Base-by-base conservation (phyloP, 2,329 filamentous ascomycete genomes). In the Trichoderma lentiforme region DNA sequence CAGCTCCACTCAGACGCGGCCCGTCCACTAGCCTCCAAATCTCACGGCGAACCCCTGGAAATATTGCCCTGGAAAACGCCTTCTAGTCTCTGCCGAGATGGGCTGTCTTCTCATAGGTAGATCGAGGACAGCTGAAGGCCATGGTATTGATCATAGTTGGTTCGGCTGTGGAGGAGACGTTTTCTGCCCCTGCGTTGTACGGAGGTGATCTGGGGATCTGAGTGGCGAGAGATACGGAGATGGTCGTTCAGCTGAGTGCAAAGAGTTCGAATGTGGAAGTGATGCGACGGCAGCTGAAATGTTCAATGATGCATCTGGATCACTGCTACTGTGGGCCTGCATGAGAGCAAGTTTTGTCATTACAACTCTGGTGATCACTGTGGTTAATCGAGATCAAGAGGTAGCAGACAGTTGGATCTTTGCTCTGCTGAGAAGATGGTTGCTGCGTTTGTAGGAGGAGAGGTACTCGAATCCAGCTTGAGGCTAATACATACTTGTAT, bases 1-100 rank as follows among this genome's bases (percentile, higher is more conserved):
- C 66, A 14, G 14, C 66, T 69, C 66, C 66, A 69, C 66, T 51
- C 24, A 43, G 36, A 32, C 56, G 66, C 66, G 66, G 66, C 12
- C 66, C 66, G 66, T 69, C 53, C 66, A 24, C 56, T 69, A 69
- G 66, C 66, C 18, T 53, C 47, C 26, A 14, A 26, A 18, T 30
- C 60, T 63, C 60, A 63, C 60, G 24, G 60, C 7, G n/a, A 47
- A 43, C 14, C 66, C 66, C 36, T 36, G 56, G 21, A 51, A 51
- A 61, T 61, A 51, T 60, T 61, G 53, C 56, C 43, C 21, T 53
- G 47, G 28, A 32, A 65, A 51, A 53, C 24, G 24, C 32, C 11
- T 14, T 64, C 61, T 32, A 51, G 61, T 1, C 28, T 47, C 24
- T 67, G 47, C 64, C 64, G 47, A 39, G 21, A 36, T 56, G 47